Evolutionary conservation across 768 basidiomycete species (phyloP), one percentile per base, ranked within the genome.

Genomic region (Pleurotus ostreatus): DNA sequence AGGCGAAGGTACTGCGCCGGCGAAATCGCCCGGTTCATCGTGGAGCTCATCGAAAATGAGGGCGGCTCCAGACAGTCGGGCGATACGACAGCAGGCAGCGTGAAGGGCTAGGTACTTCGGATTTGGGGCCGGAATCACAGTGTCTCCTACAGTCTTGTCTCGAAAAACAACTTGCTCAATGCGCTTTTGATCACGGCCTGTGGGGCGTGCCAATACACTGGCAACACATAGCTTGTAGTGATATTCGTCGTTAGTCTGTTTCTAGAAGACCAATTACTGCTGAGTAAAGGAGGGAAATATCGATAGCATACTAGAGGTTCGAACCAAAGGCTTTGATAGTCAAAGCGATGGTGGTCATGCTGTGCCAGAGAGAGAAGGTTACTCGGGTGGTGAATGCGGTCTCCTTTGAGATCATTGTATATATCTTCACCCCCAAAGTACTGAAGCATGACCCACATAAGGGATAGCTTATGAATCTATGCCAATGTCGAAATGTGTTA

Each of bases 281-380:
- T 1, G 30, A 34, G 30, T 34, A 34, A 4, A 34, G 30, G 30
- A 34, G 20, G 20, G 20, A 20, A 20, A 20, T 20, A 20, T 20
- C 20, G 30, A 34, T 34, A 34, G 30, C 23, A 2, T 11, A 41
- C 54, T 15, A 23, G n/a, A 9, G 63, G 60, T 55, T 64, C 66
- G 7, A 74, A 60, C 70, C 72, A 74, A 26, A 72, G 26, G 2
- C 55, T 37, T 39, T 71, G 59, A n/a, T 43, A n/a, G 58, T 67
- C 66, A 54, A 74, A 75, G 9, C 4, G 25, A 0, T 23, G 5
- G 57, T 69, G 67, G 4, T 65, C 44, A 25, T 41, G 41, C 16
- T 15, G 5, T 18, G 15, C 44, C 60, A 73, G 18, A 11, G 70
- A 71, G 61, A 74, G 65, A 7, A 70, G 62, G 46, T 73, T 71